Conservation (phyloP, 495 filamentous ascomycete genomes). For the Hyphodiscus hymeniophilus region DNA sequence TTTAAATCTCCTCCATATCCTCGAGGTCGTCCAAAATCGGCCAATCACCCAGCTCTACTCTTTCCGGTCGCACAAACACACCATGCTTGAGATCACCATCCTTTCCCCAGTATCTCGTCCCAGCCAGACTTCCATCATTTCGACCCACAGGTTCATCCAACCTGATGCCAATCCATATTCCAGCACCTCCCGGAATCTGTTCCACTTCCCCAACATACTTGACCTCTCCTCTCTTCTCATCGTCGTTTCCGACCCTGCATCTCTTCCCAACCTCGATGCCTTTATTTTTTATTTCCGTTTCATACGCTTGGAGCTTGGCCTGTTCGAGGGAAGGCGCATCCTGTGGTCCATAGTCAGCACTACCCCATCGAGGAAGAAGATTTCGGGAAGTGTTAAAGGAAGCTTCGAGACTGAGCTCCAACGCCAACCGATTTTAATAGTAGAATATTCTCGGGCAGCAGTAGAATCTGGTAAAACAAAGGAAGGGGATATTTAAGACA, state of each 20-base stretch:
- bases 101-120: conserved; percentile 67
- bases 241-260: conserved; percentile 52
- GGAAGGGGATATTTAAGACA: no score
- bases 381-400: no score
- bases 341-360: no score
- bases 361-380: no score
- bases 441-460: no score
- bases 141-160: conserved; percentile 83
- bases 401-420: no score
- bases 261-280: conserved; percentile 58
- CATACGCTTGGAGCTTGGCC: conserved; percentile 57
- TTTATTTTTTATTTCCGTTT: conserved; percentile 54
- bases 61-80: conserved; percentile 82
- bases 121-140: conserved; percentile 81
- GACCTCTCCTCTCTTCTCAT: conserved; percentile 75
- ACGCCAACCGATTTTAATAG: no score
- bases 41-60: conserved; percentile 83
- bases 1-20: conserved; percentile 78
- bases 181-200: conserved; percentile 62
- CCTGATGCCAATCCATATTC: conserved; percentile 78
- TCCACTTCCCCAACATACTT: conserved; percentile 75
- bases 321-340: conserved; percentile 60
- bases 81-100: conserved; percentile 58
- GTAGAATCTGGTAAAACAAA: no score
- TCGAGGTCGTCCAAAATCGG: conserved; percentile 67